Percentiles rank a stretch among this genome's conserved stretches.
Evolutionary conservation across 129 eudicot species (phyloP).

Genomic region (Helichrysum umbraculigerum): DNA sequence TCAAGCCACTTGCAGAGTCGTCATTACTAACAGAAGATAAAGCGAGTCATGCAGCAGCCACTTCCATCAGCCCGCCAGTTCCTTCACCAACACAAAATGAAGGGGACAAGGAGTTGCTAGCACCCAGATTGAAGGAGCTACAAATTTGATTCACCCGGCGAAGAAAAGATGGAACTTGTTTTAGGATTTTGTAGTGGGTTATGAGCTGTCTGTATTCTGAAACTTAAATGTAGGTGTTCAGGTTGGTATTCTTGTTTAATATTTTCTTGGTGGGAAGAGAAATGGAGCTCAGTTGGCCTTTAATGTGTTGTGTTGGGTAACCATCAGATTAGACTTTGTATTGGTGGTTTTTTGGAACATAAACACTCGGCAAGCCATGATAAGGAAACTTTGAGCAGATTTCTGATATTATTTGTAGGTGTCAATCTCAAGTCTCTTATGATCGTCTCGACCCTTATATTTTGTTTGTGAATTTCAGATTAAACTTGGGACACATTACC

Average conservation of each 20-base stretch:
- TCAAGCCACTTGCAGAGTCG: constrained; percentile 3
- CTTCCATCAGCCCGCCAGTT: not conserved
- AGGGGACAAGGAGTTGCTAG: constrained; percentile 13
- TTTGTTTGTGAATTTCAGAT: not conserved
- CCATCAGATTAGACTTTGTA: not conserved
- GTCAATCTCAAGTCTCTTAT: not conserved
- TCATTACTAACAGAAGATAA: constrained; percentile 27
- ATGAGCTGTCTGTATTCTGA: constrained; percentile 16
- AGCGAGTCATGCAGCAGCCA: constrained; percentile 6
- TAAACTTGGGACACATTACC: not conserved
- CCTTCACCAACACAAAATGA: not conserved
- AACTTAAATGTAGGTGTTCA: constrained; percentile 28
- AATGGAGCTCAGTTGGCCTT: constrained; percentile 12
- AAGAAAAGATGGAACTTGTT: constrained; percentile 12
- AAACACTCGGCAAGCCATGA: constrained; percentile 6
- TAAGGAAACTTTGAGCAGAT: constrained; percentile 2
- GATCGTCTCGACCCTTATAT: not conserved
- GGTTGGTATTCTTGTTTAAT: constrained; percentile 18
- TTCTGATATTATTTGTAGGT: not conserved
- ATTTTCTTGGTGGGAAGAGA: constrained; percentile 19
- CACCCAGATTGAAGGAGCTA: constrained; percentile 21
- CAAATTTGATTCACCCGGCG: constrained; percentile 10
- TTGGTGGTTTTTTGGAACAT: constrained; percentile 16
- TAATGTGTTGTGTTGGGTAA: constrained; percentile 4
- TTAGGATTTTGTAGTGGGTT: constrained; percentile 30